Evolutionary conservation across 768 basidiomycete genomes (phyloP), one percentile per base, ranked within the genome.

Genomic region (Lentinula lateritia): DNA sequence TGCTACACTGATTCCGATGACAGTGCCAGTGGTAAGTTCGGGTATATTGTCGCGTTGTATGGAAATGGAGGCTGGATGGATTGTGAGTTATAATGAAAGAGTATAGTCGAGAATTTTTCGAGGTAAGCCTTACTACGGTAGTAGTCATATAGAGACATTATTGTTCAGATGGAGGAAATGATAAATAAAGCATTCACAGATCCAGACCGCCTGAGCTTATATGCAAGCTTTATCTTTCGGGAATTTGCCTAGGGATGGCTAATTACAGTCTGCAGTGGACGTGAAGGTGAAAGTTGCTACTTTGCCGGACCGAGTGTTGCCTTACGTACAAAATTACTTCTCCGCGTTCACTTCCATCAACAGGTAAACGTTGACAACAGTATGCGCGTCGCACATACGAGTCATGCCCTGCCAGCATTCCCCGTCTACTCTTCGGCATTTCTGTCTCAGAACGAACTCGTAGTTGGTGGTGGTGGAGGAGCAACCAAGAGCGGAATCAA

Each of bases 401-500:
- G 82, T 23, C 93, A 96, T 67, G 70, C 86, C n/a, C 79, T 95
- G 9, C 81, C 88, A 7, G 75, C 84, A 1, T 98, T 96, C 71
- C 96, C 96, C 0, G 88, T 97, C 54, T 97, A 94, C 70, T 92
- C 92, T 5, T 85, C 88, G 56, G 85, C 86, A 13, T 98, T 95
- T 75, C 69, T 91, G 9, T 81, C 87, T 0, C 80, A 87, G n/a
- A 78, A 83, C 23, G 78, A 83, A 28, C 75, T 98, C 18, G 79
- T 95, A 2, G 78, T 96, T 6, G 96, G 94, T 1, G 97, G 95
- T 4, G 97, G 97, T 18, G 91, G 91, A 1, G 96, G 96, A 16
- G 83, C 91, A 12, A 85, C 90, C 9, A 84, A 84, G 64, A 93
- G 83, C 57, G 97, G 97, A 3, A 90, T 99, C 63, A 92, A 93